Base-by-base conservation (phyloP, 805 yeast species). In the Lachancea mirantina region DNA sequence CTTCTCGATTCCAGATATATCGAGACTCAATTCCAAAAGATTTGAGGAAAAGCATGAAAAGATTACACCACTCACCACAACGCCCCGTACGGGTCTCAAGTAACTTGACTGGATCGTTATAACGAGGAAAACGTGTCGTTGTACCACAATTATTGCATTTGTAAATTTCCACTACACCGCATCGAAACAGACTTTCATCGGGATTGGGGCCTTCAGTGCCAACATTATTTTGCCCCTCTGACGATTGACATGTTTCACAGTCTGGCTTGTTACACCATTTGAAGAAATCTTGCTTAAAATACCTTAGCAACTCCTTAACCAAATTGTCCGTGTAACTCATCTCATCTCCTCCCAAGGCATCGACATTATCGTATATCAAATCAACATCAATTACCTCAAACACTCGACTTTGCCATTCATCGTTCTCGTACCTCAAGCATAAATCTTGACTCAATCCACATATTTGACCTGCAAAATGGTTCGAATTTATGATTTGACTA, bases 51-150 rank as follows among this genome's bases (percentile, higher is more conserved):
- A 84, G 61, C 27, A 82, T 68, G 51, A 88, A 87, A 41, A 89
- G 75, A 45, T 83, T 82, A 35, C 88, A 89, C 94, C 95, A 89
- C 55, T 89, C 97, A 1, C 97, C 97, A 58, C 97, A 89, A 29
- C 97, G 66, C 0, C 97, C 97, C 20, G 52, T 51, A 26, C 84
- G 61, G 0, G 79, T 70, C 18, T 71, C 62, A 10, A 89, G 56
- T 15, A 89, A 59, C 38, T 69, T 72, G 1, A 59, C 59, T 0
- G 89, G 81, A 40, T 76, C 71, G 50, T 82, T 79, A 49, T 82
- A 81, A 22, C 97, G 64, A 1, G 95, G 87, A 42, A 85, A 89
- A 29, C 84, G 62, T 10, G 74, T 62, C 1, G 36, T 33, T 0
- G 34, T 24, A 2, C 52, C 41, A 55, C 95, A 85, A 2, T 44